Conservation (phyloP, 2,329 filamentous ascomycete species). For the Drechslerella dactyloides region DNA sequence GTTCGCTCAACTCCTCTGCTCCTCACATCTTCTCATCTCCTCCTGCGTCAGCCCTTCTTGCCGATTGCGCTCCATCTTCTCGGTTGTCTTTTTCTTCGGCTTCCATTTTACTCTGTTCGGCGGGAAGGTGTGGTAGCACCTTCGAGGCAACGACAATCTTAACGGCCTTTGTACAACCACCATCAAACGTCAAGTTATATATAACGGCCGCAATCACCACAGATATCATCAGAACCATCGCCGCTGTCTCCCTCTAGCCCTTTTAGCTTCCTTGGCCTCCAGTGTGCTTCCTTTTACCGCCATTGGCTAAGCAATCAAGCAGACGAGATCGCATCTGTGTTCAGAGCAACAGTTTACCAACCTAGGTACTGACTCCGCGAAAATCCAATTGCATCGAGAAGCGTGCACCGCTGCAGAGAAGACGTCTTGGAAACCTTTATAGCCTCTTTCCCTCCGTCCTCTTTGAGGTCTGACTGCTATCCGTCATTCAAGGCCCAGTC, state of each 20-base stretch:
- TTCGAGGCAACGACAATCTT: slow-evolving; percentile 10
- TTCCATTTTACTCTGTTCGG: slow-evolving; percentile 9
- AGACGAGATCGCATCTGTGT: too few species aligned
- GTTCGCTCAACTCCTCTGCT: too few species aligned
- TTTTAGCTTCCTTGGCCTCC: too few species aligned
- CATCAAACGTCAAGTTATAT: slow-evolving; percentile 17
- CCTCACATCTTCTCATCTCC: not conserved
- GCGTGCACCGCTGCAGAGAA: too few species aligned
- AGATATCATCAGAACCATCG: not conserved
- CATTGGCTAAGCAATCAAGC: too few species aligned
- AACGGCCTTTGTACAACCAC: slow-evolving; percentile 30
- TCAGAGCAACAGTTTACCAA: too few species aligned
- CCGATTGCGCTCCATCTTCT: not conserved
- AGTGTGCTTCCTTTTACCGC: too few species aligned
- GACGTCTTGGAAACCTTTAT: not conserved
- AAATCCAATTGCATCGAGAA: too few species aligned
- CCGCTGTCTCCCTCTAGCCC: too few species aligned
- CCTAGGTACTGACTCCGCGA: too few species aligned
- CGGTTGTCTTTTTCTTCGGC: slow-evolving; percentile 6
- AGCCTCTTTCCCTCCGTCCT: not conserved
- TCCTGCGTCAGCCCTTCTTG: not conserved
- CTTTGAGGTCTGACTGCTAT: not conserved
- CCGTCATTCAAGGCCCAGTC: too few species aligned
- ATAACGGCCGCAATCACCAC: slow-evolving; percentile 9
- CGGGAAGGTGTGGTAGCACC: slow-evolving; percentile 34